These are phyloP conservation scores for Xerophyta viscosa DNA, from an alignment of 106 monocot species.

Conservation along the genomic window DNA sequence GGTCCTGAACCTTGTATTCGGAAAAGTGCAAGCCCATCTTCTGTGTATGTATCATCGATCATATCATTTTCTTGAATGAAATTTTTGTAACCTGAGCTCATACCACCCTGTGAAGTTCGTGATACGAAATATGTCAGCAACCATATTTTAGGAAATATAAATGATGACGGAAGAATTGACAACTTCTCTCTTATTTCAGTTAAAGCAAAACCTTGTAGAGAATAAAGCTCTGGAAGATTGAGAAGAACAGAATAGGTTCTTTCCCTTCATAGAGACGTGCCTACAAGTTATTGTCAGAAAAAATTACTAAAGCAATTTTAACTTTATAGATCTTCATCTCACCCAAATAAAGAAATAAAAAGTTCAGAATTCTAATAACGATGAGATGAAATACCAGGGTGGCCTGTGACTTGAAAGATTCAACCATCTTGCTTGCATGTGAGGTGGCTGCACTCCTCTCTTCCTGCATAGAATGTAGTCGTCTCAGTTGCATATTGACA, in stretches of 20 bases:
- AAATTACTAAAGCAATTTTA: neutral
- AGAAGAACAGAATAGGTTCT: constrained; percentile 85
- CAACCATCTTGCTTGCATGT: constrained; percentile 64
- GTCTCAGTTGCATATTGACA: neutral
- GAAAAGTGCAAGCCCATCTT: constrained; percentile 79
- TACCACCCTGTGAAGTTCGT: constrained; percentile 58
- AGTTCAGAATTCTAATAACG: too few species aligned
- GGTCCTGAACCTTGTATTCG: constrained; percentile 94
- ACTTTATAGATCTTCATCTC: neutral
- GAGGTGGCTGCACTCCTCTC: constrained; percentile 62
- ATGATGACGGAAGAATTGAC: too few species aligned
- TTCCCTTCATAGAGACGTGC: constrained; percentile 80
- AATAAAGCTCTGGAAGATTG: constrained; percentile 82
- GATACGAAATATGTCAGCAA: neutral
- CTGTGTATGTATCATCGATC: constrained; percentile 67
- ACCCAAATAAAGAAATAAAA: too few species aligned
- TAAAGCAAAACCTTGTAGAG: constrained; percentile 62
- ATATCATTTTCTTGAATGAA: constrained; percentile 47
- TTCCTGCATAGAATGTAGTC: constrained; percentile 46
- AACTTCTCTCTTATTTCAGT: too few species aligned
- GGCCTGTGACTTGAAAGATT: constrained; percentile 67
- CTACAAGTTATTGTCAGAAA: constrained; percentile 20
- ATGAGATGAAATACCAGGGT: constrained; percentile 40
- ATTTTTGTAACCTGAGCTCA: constrained; percentile 86
- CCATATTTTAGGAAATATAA: too few species aligned